Evolutionary conservation across 345 rosid genomes (phyloP), one percentile per base, ranked within the genome.

Genomic region (Rubroshorea leprosula): DNA sequence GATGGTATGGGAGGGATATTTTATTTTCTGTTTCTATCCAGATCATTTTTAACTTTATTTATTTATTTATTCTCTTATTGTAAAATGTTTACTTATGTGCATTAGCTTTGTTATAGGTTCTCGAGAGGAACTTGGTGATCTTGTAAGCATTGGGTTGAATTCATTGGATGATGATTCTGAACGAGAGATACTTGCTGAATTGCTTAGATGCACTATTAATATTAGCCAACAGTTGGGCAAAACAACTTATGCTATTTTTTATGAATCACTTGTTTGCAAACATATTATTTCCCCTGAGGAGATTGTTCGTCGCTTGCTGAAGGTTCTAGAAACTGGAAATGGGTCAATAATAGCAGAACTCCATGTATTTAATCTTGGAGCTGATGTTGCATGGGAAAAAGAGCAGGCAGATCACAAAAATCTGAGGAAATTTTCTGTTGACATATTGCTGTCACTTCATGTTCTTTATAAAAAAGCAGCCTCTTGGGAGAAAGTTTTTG

Each of bases 161-260:
- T 29, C 80, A 62, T 68, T 65, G 45, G 73, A 65, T 58, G 79
- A 71, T 65, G 62, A 68, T 86, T 78, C 73, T 65, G 74, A 83
- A 54, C 66, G 70, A 50, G 86, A 75, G 63, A 73, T 93, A 69
- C 79, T 93, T 63, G 68, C 68, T 57, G 91, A 85, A 58, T 77
- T 89, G 49, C 79, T 83, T 48, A 72, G 78, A 68, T 87, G 97
- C 64, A 74, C 73, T 24, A 54, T 55, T 45, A 77, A 69, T 70
- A 70, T 87, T 60, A 80, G 84, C 78, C 91, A 89, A 68, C 94
- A 83, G 63, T 70, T 89, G 67, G 94, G 99, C 31, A 82, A 81
- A 78, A 66, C 81, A 23, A 79, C 88, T 61, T 80, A 90, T 64
- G 80, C 87, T 50, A 68, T 93, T 65, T 79, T 81, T 78, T 89